Evolutionary conservation across 2,329 filamentous ascomycete genomes (phyloP).

Genomic region (Geosmithia putterillii): DNA sequence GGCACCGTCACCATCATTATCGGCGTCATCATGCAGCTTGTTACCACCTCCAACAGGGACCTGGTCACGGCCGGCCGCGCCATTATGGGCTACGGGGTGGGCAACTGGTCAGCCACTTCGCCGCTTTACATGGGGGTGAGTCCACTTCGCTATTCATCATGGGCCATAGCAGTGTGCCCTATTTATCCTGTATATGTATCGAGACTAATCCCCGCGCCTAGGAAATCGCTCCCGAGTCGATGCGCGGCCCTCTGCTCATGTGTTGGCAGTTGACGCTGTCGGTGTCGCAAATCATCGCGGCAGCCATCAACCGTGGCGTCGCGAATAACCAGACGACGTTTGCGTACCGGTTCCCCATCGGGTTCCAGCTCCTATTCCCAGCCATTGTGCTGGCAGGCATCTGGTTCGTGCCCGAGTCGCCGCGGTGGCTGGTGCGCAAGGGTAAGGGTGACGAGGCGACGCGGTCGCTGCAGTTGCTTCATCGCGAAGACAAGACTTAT

Average conservation of each 20-base stretch:
- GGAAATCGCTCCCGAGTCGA: conserved; percentile 15
- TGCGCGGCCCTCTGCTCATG: conserved; percentile 21
- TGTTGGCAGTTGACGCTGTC: conserved; percentile 25
- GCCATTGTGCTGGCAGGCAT: conserved; percentile 9
- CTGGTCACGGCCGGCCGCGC: conserved; percentile 10
- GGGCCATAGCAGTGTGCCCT: conserved; percentile 1
- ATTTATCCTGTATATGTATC: no score
- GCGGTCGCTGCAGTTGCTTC: conserved; percentile 26
- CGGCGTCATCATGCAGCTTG: conserved; percentile 12
- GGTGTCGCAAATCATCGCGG: conserved; percentile 21
- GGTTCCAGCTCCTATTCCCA: conserved; percentile 15
- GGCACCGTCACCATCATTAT: conserved; percentile 14
- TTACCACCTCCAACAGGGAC: conserved; percentile 9
- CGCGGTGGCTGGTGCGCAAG: conserved; percentile 20
- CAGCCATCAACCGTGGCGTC: conserved; percentile 16
- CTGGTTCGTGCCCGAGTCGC: conserved; percentile 14
- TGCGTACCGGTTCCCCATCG: conserved; percentile 20
- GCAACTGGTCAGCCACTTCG: conserved; percentile 23
- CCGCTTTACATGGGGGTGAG: conserved; percentile 21
- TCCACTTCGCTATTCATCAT: not conserved
- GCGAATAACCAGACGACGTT: conserved; percentile 14
- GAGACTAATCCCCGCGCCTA: no score
- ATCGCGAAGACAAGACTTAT: conserved; percentile 23
- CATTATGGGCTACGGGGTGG: conserved; percentile 14
- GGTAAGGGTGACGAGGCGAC: conserved; percentile 23